phyloP scores from a whole-genome alignment of 2,329 filamentous ascomycete genomes.

The Podosphaera xanthii region DNA sequence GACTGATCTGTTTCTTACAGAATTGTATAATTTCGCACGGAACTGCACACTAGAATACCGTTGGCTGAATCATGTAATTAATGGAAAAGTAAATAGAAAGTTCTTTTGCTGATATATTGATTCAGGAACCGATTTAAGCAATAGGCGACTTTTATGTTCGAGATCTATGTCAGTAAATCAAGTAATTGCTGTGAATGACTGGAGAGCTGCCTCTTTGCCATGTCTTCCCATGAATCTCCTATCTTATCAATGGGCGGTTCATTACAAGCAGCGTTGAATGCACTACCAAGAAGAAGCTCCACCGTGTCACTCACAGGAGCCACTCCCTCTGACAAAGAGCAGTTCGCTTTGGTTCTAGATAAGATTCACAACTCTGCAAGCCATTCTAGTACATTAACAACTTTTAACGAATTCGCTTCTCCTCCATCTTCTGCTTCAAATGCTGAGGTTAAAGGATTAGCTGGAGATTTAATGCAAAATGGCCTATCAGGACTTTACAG shows the following conservation, averaged over 20 bases:
- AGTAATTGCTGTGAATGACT: background rate
- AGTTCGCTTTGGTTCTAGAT: conserved; percentile 56
- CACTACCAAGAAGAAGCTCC: conserved; percentile 20
- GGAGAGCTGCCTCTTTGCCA: conserved; percentile 2
- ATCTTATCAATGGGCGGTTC: conserved; percentile 6
- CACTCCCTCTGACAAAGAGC: conserved; percentile 40
- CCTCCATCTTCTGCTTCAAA: conserved; percentile 34
- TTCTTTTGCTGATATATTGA: too few relatives aligned
- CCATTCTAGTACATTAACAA: conserved; percentile 62
- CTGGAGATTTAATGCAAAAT: conserved; percentile 57
- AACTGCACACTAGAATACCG: background rate
- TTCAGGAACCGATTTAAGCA: background rate
- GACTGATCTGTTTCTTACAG: background rate
- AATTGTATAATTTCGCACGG: background rate
- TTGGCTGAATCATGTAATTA: background rate
- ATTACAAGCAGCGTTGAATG: conserved; percentile 10
- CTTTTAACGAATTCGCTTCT: conserved; percentile 77
- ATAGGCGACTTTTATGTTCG: background rate
- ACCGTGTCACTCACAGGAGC: conserved; percentile 24
- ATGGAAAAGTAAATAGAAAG: too few relatives aligned
- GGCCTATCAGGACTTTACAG: conserved; percentile 78
- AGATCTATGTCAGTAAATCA: background rate
- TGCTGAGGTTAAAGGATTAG: conserved; percentile 44
- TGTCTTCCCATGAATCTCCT: conserved; percentile 15
- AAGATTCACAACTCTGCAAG: conserved; percentile 80